Evolutionary conservation across 2,329 filamentous ascomycete genomes (phyloP).

Genomic region (Colletotrichum salicis): DNA sequence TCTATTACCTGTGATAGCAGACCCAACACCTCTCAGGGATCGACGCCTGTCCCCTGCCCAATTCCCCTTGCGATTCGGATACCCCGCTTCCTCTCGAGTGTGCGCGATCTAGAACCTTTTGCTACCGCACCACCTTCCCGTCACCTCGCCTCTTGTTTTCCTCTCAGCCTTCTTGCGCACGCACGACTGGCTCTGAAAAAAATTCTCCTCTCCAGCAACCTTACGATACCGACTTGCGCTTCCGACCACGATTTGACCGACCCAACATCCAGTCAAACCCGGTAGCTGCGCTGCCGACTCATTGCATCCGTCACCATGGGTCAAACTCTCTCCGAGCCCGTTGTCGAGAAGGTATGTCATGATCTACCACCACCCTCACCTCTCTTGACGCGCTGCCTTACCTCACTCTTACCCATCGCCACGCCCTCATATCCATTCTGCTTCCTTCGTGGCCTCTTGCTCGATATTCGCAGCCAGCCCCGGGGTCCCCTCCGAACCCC

Average conservation of each 20-base stretch:
- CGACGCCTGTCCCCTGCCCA: constrained; percentile 33
- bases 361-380: constrained; percentile 1
- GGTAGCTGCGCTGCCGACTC: constrained; percentile 46
- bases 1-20: constrained; percentile 2
- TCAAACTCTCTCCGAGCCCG: constrained; percentile 98
- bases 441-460: not conserved
- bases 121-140: constrained; percentile 33
- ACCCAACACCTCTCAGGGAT: constrained; percentile 19
- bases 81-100: constrained; percentile 39
- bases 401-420: not conserved
- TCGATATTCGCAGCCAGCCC: not conserved
- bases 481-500: constrained; percentile 1
- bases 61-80: constrained; percentile 36
- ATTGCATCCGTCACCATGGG: constrained; percentile 74
- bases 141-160: constrained; percentile 20
- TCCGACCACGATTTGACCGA: constrained; percentile 24
- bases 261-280: constrained; percentile 18
- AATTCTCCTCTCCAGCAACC: not conserved
- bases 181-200: constrained; percentile 31
- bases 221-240: constrained; percentile 8
- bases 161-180: constrained; percentile 30
- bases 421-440: not conserved
- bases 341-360: constrained; percentile 92
- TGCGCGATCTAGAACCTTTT: constrained; percentile 40
- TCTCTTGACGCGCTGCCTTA: constrained; percentile 1